Base-by-base conservation (phyloP, 768 basidiomycete species). In the Arthromyces matolae region DNA sequence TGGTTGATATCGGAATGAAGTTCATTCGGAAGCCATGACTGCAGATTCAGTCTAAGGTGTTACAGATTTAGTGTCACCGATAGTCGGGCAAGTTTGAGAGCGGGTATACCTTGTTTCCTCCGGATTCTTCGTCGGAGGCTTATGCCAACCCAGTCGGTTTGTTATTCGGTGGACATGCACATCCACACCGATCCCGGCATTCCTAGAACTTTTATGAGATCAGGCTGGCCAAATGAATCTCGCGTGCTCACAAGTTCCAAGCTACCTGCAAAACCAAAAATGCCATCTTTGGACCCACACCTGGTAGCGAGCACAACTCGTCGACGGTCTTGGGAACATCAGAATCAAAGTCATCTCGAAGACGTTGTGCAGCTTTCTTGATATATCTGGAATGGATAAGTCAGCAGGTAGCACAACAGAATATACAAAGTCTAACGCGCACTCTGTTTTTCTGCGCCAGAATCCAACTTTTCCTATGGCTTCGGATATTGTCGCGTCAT, bases 271-370 rank as follows among this genome's bases (percentile, higher is more conserved):
- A 72, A 2, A 83, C 71, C 28, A 96, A 64, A 66, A 90, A 95
- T 1, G 91, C 91, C 93, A 98, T 96, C 65, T 99, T 98, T 0
- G 93, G 95, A 0, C 95, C 95, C 0, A 97, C 93, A 0, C 95
- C 95, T 2, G 84, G 83, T 10, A 98, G 67, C 4, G 86, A 86
- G 55, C 92, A 90, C 8, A 99, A 71, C 32, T 89, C 90, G 29
- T 93, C 93, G 3, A 86, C 81, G 0, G 91, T 93, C 61, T 86
- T 83, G 0, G 95, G 95, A 0, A 98, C 84, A 51, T 97, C 93
- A 2, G 84, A 84, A 36, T 77, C 76, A 50, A 90, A 91, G 0
- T 84, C 76, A 48, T 90, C 84, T 14, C 75, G 70, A 8, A 96
- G 71, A 35, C 71, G 74, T 49, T 78, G 70, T 0, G 93, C 87